A percentile compares a stretch with the other conserved stretches of the same genome.
phyloP scores from a whole-genome alignment of 2,329 filamentous ascomycete genomes.

The Chaetomium sp. region DNA sequence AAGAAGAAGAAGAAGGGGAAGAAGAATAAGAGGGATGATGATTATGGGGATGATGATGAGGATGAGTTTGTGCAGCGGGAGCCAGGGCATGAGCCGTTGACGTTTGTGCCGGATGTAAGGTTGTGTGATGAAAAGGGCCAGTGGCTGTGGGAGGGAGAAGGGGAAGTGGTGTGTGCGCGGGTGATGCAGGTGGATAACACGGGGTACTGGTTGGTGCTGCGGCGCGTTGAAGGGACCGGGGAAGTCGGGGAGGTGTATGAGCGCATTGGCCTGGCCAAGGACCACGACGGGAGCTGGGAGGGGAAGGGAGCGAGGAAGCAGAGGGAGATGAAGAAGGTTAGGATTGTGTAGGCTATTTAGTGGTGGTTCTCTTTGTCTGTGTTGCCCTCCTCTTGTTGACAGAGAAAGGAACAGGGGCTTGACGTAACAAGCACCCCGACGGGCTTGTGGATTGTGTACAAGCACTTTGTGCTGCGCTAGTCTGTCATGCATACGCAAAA shows the following conservation, averaged over 20 bases:
- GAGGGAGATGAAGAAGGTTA: too few species aligned
- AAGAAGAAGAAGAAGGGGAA: not conserved
- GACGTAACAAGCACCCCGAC: too few species aligned
- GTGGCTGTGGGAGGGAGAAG: conserved; percentile 12
- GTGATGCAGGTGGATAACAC: conserved; percentile 11
- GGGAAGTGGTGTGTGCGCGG: conserved; percentile 8
- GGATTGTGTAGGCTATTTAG: too few species aligned
- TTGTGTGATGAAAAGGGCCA: conserved; percentile 13
- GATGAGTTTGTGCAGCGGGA: too few species aligned
- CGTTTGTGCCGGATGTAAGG: conserved; percentile 8
- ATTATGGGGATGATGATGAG: conserved; percentile 3
- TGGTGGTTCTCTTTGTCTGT: too few species aligned
- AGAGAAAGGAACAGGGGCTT: too few species aligned
- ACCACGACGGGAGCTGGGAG: not conserved
- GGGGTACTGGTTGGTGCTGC: conserved; percentile 13
- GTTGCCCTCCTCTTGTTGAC: too few species aligned
- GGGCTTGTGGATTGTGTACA: too few species aligned
- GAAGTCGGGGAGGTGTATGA: conserved; percentile 7
- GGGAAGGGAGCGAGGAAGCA: too few species aligned
- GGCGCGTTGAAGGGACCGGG: not conserved
- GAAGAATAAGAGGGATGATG: not conserved
- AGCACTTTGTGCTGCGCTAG: too few species aligned
- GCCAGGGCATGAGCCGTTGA: not conserved
- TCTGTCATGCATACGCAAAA: too few species aligned
- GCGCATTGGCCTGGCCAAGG: conserved; percentile 10